Evolutionary conservation across 208 protist species (phyloP), one percentile per base, ranked within the genome.

Genomic region (Perkinsela sp.): DNA sequence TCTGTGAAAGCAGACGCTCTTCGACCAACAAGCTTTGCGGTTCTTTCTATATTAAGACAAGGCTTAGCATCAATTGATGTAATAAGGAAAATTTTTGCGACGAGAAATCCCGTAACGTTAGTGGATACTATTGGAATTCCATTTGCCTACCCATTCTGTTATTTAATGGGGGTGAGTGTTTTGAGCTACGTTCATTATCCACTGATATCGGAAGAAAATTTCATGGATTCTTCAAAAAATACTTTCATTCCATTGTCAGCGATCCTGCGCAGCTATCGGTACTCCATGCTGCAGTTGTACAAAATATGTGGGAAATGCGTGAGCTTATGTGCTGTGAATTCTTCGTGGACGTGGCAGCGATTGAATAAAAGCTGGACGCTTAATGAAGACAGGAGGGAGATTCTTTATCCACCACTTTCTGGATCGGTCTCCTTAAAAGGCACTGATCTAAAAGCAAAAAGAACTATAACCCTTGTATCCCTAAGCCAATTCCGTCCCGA

Each of bases 141-240:
- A 1, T 94, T 95, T 31, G 81, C 90, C 1, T 97, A 93, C 71
- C 92, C 93, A 1, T 83, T 95, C 1, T 72, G 78, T 13, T n/a
- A 85, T 6, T 48, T 96, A 0, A 83, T 77, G 31, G 85, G 86
- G 0, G 81, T 80, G 66, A 72, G 32, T 0, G 85, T 97, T 1
- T 82, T 80, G 0, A 87, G 77, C 66, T 99, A 99, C 76, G 89
- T 91, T 0, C 97, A 99, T 77, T 98, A 98, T 76, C 96, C 96
- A 29, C 89, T 94, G 13, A 93, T 98, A 32, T 89, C 84, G 28
- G 77, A 78, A 1, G 75, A 80, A 57, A 94, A n/a, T n/a, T n/a
- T n/a, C n/a, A n/a, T n/a, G n/a, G n/a, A n/a, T n/a, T n/a, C n/a
- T n/a, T n/a, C n/a, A n/a, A n/a, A n/a, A n/a, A n/a, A n/a, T n/a